Base-by-base conservation (phyloP, 2,329 filamentous ascomycete species). In the Phoma sp. region DNA sequence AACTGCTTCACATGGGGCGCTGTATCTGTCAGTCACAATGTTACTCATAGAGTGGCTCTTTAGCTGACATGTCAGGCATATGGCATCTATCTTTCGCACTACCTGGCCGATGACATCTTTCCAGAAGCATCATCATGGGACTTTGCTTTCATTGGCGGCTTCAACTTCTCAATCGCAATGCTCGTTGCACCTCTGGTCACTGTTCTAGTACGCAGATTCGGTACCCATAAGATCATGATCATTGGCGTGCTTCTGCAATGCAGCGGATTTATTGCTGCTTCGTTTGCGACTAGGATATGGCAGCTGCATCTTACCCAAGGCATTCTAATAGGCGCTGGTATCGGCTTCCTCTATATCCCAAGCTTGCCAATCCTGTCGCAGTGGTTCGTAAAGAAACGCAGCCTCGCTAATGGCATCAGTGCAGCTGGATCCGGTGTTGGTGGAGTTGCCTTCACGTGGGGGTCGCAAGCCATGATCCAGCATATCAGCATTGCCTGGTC, bases 1-100 rank as follows among this genome's bases (percentile, higher is more conserved):
- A 59, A 59, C 46, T 57, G 58, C 41, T 61, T 58, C 14, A 66
- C 60, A 0, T 64, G 63, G 60, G 61, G 61, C 9, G 56, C 61
- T 2, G 61, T 66, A 29, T 29, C 27, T 29, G 27, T 29, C 27
- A 29, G 27, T 29, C 9, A 9, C 27, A 6, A 29, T 29, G 18
- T 18, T 18, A n/a, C n/a, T n/a, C 2, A 18, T 2, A 18, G 18
- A 18, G 18, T 1, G 3, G 27, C 27, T 9, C 27, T 29, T 29
- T 2, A 29, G 9, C 27, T 29, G 27, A 29, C 27, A 2, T 29
- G 27, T 7, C 27, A 32, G 62, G 60, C 62, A 18, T 80, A 77
- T 52, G 77, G 76, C 33, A 73, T 80, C 11, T 80, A 78, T 50
- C 70, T 80, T 0, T 70, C 73, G 5, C 71, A 78, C 46, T 80